phyloP scores from a whole-genome alignment of 192 early-diverging fungal genomes.

The Backusella tarrabulga region DNA sequence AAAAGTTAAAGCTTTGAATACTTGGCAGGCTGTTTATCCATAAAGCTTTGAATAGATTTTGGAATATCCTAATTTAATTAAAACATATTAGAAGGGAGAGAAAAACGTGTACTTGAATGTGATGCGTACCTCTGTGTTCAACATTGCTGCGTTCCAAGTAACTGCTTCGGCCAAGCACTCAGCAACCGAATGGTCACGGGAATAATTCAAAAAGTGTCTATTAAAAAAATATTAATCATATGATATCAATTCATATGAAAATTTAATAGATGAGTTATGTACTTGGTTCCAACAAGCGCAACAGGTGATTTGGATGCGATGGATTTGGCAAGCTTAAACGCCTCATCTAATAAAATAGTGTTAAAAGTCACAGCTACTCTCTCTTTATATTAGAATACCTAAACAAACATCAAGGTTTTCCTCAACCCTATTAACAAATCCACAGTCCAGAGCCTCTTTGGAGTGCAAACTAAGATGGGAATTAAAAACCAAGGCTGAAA shows the following conservation, averaged over 20 bases:
- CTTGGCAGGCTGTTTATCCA: too few relatives aligned
- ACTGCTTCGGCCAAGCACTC: constrained; percentile 87
- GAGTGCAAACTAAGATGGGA: constrained; percentile 43
- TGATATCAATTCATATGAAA: not conserved
- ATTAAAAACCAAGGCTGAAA: not conserved
- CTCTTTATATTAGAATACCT: constrained; percentile 27
- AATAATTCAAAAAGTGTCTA: constrained; percentile 81
- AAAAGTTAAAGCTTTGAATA: too few relatives aligned
- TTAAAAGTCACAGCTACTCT: not conserved
- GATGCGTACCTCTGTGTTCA: constrained; percentile 60
- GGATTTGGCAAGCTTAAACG: constrained; percentile 63
- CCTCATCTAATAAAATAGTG: constrained; percentile 41
- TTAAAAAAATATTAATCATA: not conserved
- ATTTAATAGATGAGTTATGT: constrained; percentile 21
- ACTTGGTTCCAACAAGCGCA: constrained; percentile 84
- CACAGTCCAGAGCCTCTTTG: constrained; percentile 54
- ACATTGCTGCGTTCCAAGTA: constrained; percentile 86
- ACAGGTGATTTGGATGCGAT: constrained; percentile 92
- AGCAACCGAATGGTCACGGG: constrained; percentile 87
- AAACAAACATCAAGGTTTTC: constrained; percentile 43
- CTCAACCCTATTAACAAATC: constrained; percentile 57
- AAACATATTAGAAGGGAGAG: too few relatives aligned
- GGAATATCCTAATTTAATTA: too few relatives aligned
- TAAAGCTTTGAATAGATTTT: too few relatives aligned
- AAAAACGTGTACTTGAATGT: not conserved